Conservation (phyloP, 192 early-diverging fungal species). For the Gryganskiella cystojenkinii region DNA sequence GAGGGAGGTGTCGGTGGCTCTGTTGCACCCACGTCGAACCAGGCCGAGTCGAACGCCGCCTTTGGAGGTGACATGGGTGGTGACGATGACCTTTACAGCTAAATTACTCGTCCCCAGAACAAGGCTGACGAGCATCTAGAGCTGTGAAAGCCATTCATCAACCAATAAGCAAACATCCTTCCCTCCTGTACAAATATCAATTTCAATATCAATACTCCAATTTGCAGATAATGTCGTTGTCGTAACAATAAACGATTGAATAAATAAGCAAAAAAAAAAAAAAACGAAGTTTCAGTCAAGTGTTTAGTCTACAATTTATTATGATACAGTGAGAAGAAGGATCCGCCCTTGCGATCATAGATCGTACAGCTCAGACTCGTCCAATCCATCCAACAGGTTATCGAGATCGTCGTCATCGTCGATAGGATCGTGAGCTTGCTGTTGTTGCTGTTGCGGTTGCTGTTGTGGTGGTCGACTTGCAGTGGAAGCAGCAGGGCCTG, state of each 20-base stretch:
- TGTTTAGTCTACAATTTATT: neutral
- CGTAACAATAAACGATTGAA: neutral
- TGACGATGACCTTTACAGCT: conserved; percentile 90
- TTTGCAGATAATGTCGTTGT: no score
- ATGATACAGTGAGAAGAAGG: no score
- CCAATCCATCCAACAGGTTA: conserved; percentile 34
- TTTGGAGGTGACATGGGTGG: conserved; percentile 72
- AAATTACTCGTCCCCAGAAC: conserved; percentile 32
- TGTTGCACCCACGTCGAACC: conserved; percentile 38
- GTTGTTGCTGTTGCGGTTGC: no score
- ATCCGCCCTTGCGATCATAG: neutral
- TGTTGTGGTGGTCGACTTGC: neutral
- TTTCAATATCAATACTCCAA: no score
- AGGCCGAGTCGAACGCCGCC: conserved; percentile 54
- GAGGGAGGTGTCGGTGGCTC: conserved; percentile 65
- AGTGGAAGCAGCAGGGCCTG: neutral
- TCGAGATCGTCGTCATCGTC: conserved; percentile 36
- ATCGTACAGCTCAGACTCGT: conserved; percentile 29
- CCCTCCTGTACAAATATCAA: no score
- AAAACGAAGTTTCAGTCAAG: no score
- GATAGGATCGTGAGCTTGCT: neutral
- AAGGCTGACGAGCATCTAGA: no score
- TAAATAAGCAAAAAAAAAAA: neutral
- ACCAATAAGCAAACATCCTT: neutral
- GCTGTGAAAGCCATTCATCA: no score